Percentiles rank a stretch among this genome's conserved stretches.
These are phyloP conservation scores for Dactylonectria estremocensis DNA, from an alignment of 2,329 filamentous ascomycete genomes.

Conservation along the genomic window DNA sequence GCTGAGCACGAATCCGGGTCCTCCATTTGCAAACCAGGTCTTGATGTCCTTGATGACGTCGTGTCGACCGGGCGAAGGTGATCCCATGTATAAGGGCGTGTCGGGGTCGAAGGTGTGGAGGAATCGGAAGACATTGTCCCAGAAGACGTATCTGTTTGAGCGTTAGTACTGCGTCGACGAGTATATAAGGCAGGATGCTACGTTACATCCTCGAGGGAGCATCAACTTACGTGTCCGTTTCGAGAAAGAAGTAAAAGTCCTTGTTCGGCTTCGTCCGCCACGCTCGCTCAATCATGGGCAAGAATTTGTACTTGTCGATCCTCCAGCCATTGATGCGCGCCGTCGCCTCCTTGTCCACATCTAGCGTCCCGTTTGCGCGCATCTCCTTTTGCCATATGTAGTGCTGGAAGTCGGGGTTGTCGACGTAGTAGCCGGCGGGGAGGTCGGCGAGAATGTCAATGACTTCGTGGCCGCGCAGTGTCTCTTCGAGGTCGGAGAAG, in stretches of 20 bases:
- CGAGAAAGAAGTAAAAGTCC: conserved; percentile 70
- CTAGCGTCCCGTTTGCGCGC: conserved; percentile 52
- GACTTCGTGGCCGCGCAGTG: conserved; percentile 58
- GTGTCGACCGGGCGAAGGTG: conserved; percentile 59
- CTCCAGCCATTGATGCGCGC: conserved; percentile 62
- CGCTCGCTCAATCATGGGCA: conserved; percentile 68
- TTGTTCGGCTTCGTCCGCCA: conserved; percentile 63
- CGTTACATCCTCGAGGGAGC: background rate
- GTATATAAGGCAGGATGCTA: background rate
- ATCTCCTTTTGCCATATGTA: conserved; percentile 60
- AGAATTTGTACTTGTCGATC: conserved; percentile 71
- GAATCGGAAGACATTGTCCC: conserved; percentile 64
- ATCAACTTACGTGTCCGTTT: conserved; percentile 66
- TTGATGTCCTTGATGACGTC: conserved; percentile 50
- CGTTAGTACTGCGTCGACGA: conserved; percentile 16
- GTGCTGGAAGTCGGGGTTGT: conserved; percentile 55
- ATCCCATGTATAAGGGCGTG: conserved; percentile 64
- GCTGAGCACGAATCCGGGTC: conserved; percentile 63
- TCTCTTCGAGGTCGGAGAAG: conserved; percentile 66
- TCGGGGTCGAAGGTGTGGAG: conserved; percentile 64
- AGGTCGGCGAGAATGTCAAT: conserved; percentile 64
- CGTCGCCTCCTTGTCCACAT: conserved; percentile 48
- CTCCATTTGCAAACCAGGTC: conserved; percentile 65
- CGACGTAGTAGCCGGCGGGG: conserved; percentile 56
- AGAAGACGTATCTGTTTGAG: conserved; percentile 47